Base-by-base conservation (phyloP, 495 filamentous ascomycete species). In the Hypoxylon trugodes region DNA sequence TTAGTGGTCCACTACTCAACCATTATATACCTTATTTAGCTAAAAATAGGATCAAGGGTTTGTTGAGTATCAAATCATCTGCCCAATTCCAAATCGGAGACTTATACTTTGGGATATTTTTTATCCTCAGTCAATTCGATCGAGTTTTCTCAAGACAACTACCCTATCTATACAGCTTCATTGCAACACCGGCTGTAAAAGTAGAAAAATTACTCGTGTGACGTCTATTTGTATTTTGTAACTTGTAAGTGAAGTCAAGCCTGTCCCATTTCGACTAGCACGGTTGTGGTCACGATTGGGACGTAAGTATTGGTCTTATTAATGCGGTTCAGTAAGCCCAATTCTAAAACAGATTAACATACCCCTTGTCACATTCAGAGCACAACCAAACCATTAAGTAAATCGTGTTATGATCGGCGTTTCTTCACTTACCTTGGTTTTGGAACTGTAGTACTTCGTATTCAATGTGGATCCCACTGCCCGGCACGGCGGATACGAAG, bases 381-480 rank as follows among this genome's bases (percentile, higher is more conserved):
- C 26, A 42, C 19, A 38, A 41, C 45, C 38, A 66, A 53, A 51
- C 51, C n/a, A 28, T 46, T 61, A 60, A 1, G 50, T 54, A 33
- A 60, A 60, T 66, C 37, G 35, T 48, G 62, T 38, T 61, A 66
- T 56, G 62, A 66, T 66, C 56, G 41, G 62, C 62, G 12, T 46
- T 13, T 15, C 22, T 8, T 32, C 10, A n/a, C n/a, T n/a, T 33
- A 40, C 50, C 48, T 50, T 60, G 50, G 42, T 66, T 66, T 56
- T 32, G 25, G 43, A 36, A 33, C 22, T 12, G 24, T 35, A 32
- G 55, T 25, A 41, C 35, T 60, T 66, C 50, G 55, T 66, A 66
- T 60, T 59, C 47, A n/a, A 25, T 55, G 56, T 51, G 62, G 62
- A 15, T 7, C 55, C 62, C 37, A 32, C 30, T 33, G 37, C 38